Evolutionary conservation across 2,329 filamentous ascomycete species (phyloP).

Genomic region (Microcyclosporella mali): DNA sequence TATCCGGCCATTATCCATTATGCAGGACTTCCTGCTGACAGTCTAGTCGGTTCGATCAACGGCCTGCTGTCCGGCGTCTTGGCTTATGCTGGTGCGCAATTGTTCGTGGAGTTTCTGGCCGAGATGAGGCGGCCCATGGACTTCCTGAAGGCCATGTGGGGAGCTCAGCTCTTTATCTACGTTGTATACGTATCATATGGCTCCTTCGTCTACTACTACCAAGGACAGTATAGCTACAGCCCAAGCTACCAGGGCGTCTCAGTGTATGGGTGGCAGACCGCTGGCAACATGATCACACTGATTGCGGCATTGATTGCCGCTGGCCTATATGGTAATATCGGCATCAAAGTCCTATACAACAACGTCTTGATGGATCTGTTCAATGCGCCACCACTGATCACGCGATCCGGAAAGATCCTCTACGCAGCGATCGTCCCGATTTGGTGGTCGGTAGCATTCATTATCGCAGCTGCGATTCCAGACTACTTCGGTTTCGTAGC

Average conservation of each 20-base stretch:
- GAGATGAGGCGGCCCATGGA: constrained; percentile 47
- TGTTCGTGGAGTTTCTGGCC: constrained; percentile 55
- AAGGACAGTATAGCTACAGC: constrained; percentile 44
- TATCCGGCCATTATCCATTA: constrained; percentile 15
- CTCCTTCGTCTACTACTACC: constrained; percentile 43
- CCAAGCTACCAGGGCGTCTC: constrained; percentile 38
- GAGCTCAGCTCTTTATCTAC: constrained; percentile 46
- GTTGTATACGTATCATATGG: constrained; percentile 41
- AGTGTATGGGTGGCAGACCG: constrained; percentile 36
- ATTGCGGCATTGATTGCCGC: constrained; percentile 36
- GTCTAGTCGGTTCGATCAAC: constrained; percentile 19
- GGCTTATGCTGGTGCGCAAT: constrained; percentile 50
- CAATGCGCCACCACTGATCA: constrained; percentile 45
- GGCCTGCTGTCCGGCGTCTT: constrained; percentile 20
- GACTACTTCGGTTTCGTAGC: constrained; percentile 35
- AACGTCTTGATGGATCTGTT: constrained; percentile 50
- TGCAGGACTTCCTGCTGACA: constrained; percentile 10
- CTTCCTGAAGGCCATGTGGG: constrained; percentile 44
- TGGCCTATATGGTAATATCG: constrained; percentile 40
- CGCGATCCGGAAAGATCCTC: constrained; percentile 45
- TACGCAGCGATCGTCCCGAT: constrained; percentile 49
- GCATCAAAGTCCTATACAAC: constrained; percentile 47
- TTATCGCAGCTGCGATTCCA: constrained; percentile 50
- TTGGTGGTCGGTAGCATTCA: constrained; percentile 54
- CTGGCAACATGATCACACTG: constrained; percentile 37